Percentiles rank a stretch among this genome's conserved stretches.
These are phyloP conservation scores for Hordeum vulgare DNA, from an alignment of 176 grass and related monocot species.

Conservation along the genomic window MorexV3_pseudomolecules_assembly NC_058524.1:183009624-183010123, in stretches of 20 bases:
- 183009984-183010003: not conserved
- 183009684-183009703: conserved; percentile 5
- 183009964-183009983: conserved; percentile 8
- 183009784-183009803: not conserved
- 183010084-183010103: not conserved
- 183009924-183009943: conserved; percentile 11
- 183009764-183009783: conserved; percentile 15
- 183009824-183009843: conserved; percentile 16
- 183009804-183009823: not conserved
- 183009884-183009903: not conserved
- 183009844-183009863: conserved; percentile 29
- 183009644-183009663: not conserved
- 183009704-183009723: not conserved
- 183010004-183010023: not conserved
- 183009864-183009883: not conserved
- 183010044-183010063: not conserved
- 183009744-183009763: not conserved
- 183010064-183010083: not conserved
- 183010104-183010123: not conserved
- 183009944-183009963: not conserved
- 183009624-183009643: not conserved
- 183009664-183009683: not conserved
- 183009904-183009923: conserved; percentile 21
- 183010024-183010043: not conserved
- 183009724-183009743: not conserved